These are phyloP conservation scores for Verbena officinalis DNA, from an alignment of 257 asterid species.

Conservation along the genomic window DNA sequence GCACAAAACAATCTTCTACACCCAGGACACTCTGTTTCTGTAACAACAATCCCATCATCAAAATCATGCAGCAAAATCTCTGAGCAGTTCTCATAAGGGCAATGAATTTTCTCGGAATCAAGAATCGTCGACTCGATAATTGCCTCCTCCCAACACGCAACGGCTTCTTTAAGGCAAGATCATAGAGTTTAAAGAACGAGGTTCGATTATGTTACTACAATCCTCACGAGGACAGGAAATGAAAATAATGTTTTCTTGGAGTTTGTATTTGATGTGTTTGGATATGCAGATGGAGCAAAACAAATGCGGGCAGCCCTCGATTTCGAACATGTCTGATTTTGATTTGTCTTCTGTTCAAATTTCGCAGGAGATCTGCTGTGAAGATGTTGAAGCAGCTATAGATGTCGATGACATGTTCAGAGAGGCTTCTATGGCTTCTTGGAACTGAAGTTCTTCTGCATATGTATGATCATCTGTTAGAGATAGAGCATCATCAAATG, in stretches of 20 bases:
- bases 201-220: constrained; percentile 37
- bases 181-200: constrained; percentile 18
- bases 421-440: constrained; percentile 35
- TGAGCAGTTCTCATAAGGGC: constrained; percentile 50
- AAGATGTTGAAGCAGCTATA: constrained; percentile 1
- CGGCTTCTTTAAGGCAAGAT: constrained; percentile 18
- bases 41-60: constrained; percentile 19
- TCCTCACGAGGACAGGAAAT: constrained; percentile 51
- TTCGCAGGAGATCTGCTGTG: constrained; percentile 21
- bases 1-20: constrained; percentile 57
- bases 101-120: constrained; percentile 42
- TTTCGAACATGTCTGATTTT: constrained; percentile 34
- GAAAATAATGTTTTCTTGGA: constrained; percentile 23
- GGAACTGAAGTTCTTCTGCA: constrained; percentile 36
- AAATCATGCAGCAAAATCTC: constrained; percentile 45
- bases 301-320: constrained; percentile 38
- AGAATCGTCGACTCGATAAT: constrained; percentile 39
- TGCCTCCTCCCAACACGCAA: constrained; percentile 47
- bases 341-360: constrained; percentile 35
- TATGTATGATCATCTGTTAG: neutral
- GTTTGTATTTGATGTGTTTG: constrained; percentile 41
- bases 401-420: neutral
- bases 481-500: constrained; percentile 13
- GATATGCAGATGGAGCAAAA: constrained; percentile 39
- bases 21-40: constrained; percentile 45